phyloP scores from a whole-genome alignment of 1,284 basidiomycete species.

The Somion occarium region DNA sequence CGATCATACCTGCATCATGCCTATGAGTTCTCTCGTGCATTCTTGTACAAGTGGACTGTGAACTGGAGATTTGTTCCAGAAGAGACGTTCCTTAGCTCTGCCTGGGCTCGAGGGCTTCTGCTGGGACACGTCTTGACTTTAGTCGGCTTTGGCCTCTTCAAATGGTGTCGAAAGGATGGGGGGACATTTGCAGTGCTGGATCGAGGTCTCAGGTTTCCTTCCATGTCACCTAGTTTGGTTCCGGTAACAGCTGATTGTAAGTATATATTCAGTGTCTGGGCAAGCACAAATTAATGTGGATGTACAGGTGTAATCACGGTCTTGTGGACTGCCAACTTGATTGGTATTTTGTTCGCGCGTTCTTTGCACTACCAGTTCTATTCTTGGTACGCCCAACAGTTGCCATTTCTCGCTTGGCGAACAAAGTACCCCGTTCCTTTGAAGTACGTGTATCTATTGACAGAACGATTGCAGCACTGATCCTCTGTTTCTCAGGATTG shows the following conservation, averaged over 20 bases:
- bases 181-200: conserved; percentile 52
- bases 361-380: conserved; percentile 99
- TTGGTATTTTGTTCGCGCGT: conserved; percentile 91
- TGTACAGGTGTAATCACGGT: conserved; percentile 72
- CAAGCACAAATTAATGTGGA: conserved; percentile 12
- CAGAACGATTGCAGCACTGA: not conserved
- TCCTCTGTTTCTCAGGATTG: conserved; percentile 41
- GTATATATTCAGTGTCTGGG: conserved; percentile 18
- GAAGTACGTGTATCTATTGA: conserved; percentile 44
- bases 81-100: conserved; percentile 62
- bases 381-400: conserved; percentile 93
- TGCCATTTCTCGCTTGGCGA: conserved; percentile 83
- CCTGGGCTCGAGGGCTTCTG: conserved; percentile 64
- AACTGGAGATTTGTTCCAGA: conserved; percentile 93
- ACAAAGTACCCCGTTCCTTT: conserved; percentile 57
- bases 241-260: conserved; percentile 58
- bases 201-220: conserved; percentile 52
- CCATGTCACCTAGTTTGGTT: conserved; percentile 38
- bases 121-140: conserved; percentile 61
- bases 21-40: conserved; percentile 87
- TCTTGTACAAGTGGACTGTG: conserved; percentile 96
- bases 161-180: conserved; percentile 69
- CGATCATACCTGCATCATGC: conserved; percentile 70
- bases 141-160: conserved; percentile 63
- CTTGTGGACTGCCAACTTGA: conserved; percentile 88